Conservation (phyloP, 2,329 filamentous ascomycete genomes). For the Cryphonectria naterciae region DNA sequence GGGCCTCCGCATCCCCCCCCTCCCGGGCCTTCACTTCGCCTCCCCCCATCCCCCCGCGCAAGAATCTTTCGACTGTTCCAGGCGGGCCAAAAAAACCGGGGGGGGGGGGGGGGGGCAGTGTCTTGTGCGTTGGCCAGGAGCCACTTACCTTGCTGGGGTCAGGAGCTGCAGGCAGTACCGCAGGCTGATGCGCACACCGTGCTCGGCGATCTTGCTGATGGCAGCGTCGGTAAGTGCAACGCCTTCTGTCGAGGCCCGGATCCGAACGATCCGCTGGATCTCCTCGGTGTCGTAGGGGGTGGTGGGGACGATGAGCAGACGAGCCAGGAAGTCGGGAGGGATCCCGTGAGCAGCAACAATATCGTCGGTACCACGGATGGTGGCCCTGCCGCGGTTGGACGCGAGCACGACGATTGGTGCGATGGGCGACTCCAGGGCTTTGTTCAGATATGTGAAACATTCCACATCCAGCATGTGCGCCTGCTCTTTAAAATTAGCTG, state of each 20-base stretch:
- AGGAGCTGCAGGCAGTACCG: slow-evolving; percentile 92
- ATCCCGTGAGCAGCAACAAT: slow-evolving; percentile 89
- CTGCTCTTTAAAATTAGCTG: slow-evolving; percentile 49
- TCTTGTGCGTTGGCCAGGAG: slow-evolving; percentile 20
- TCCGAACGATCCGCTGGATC: slow-evolving; percentile 88
- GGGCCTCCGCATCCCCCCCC: no score
- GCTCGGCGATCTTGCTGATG: slow-evolving; percentile 82
- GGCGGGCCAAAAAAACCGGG: no score
- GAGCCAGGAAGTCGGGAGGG: slow-evolving; percentile 88
- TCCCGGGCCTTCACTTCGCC: no score
- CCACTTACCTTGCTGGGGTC: slow-evolving; percentile 73
- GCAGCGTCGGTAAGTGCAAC: slow-evolving; percentile 80
- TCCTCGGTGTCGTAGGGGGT: slow-evolving; percentile 86
- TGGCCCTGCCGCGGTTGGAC: slow-evolving; percentile 92
- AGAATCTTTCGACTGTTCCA: no score
- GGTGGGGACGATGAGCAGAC: slow-evolving; percentile 94
- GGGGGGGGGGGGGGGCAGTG: slow-evolving; percentile 31
- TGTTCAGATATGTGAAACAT: slow-evolving; percentile 98
- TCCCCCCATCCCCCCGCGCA: no score
- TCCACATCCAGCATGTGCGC: slow-evolving; percentile 99
- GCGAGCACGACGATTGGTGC: slow-evolving; percentile 97
- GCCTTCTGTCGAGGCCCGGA: slow-evolving; percentile 81
- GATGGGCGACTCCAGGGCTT: slow-evolving; percentile 92
- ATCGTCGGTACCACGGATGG: slow-evolving; percentile 84
- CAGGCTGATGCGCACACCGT: slow-evolving; percentile 87